Percentiles rank a stretch among this genome's conserved stretches.
These are phyloP conservation scores for Gossypium rotundifolium DNA, from an alignment of 345 rosid genomes.

Conservation along the genomic window DNA sequence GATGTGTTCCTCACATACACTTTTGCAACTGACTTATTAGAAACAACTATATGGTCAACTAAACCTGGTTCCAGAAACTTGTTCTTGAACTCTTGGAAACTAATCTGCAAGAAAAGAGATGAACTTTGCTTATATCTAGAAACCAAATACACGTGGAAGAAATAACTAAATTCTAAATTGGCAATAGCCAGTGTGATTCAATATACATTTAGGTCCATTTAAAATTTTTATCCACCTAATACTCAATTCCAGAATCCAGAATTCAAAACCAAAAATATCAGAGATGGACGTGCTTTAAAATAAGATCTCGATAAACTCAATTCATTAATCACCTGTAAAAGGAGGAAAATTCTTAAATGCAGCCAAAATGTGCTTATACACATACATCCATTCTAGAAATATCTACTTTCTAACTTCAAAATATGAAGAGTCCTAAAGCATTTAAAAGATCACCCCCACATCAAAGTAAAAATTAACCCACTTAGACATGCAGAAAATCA, in stretches of 20 bases:
- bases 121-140: background rate
- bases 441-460: background rate
- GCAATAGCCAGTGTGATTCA: background rate
- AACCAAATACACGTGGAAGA: background rate
- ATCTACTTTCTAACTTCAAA: background rate
- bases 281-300: background rate
- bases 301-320: background rate
- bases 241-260: background rate
- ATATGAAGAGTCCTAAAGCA: background rate
- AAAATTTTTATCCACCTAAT: background rate
- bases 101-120: slow-evolving; percentile 49
- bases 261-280: background rate
- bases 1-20: slow-evolving; percentile 63
- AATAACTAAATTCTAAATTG: background rate
- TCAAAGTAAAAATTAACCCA: background rate
- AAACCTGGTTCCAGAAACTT: slow-evolving; percentile 90
- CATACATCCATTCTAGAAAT: background rate
- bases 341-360: background rate
- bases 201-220: background rate
- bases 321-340: background rate
- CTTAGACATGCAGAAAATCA: background rate
- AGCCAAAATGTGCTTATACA: background rate
- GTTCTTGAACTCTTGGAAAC: slow-evolving; percentile 95
- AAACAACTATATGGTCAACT: slow-evolving; percentile 86
- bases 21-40: slow-evolving; percentile 88